Evolutionary conservation across 2,329 filamentous ascomycete species (phyloP), one percentile per base, ranked within the genome.

Genomic region (Sporothrix variecibatus): DNA sequence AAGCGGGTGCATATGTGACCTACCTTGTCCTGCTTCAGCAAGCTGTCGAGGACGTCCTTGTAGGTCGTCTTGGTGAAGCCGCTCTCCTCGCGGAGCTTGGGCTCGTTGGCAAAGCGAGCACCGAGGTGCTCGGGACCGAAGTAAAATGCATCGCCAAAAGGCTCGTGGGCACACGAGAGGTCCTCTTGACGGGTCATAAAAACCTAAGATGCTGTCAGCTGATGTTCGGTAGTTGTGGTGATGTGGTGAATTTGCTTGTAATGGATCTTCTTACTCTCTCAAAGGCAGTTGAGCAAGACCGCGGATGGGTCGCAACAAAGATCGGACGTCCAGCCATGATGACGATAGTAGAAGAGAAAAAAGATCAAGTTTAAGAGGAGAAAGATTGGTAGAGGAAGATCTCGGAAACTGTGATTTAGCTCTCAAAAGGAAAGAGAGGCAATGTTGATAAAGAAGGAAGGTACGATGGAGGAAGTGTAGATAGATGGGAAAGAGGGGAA

Each of bases 91-190:
- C 90, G 86, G 46, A 83, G 82, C 56, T 83, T 82, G 71, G 83
- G 82, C 77, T 97, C 93, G 62, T 92, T 82, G 80, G 91, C 91
- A 81, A 94, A 99, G 79, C 96, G 90, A 71, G 89, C 85, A 79
- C 93, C 91, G 78, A 98, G 87, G 78, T 94, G 89, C 84, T 99
- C 96, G 7, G 95, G 95, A 71, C 96, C 95, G 81, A 92, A 98
- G 85, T 98, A 98, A 81, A 95, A 98, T 75, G 95, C 93, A 84
- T 98, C 96, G 72, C 95, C 95, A 83, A 98, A 98, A 5, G 96
- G 96, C 85, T 99, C 96, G 82, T 98, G 96, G 78, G 96, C 87
- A 81, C 94, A 97, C 79, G 92, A 87, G 75, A 98, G 88, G 72
- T 87, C 91, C 80, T 97, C 92, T 78, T 89, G 89, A 78, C 94